Evolutionary conservation across 2,329 filamentous ascomycete genomes (phyloP).

Genomic region (Hymenoscyphus fraxineus): DNA sequence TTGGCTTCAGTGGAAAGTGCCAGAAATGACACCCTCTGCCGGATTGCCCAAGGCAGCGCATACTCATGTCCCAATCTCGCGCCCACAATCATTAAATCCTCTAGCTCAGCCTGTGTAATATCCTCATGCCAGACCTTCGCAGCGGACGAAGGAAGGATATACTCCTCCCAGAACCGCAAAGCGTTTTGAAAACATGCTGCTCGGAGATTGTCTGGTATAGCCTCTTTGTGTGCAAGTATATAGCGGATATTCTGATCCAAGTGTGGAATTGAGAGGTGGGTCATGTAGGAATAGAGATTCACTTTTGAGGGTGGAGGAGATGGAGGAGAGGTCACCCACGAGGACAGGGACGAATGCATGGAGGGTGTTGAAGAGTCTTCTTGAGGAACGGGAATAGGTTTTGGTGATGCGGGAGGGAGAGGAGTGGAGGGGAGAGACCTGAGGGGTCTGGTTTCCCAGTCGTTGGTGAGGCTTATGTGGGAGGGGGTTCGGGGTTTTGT

Average conservation of each 20-base stretch:
- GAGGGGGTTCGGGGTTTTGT: background rate
- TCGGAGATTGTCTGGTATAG: background rate
- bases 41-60: background rate
- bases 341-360: background rate
- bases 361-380: background rate
- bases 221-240: background rate
- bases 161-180: background rate
- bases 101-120: background rate
- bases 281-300: background rate
- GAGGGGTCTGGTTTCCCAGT: background rate
- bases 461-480: background rate
- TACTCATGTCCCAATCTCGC: background rate
- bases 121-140: background rate
- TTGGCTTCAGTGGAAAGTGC: background rate
- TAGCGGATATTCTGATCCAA: background rate
- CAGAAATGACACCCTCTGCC: background rate
- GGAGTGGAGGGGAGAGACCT: background rate
- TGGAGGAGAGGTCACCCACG: background rate
- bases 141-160: background rate
- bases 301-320: background rate
- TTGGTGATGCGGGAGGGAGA: background rate
- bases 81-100: background rate
- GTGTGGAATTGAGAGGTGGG: background rate
- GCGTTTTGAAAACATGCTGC: background rate
- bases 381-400: background rate